These are phyloP conservation scores for Tetracladium maxilliforme DNA, from an alignment of 2,329 filamentous ascomycete species.

Conservation along the genomic window DNA sequence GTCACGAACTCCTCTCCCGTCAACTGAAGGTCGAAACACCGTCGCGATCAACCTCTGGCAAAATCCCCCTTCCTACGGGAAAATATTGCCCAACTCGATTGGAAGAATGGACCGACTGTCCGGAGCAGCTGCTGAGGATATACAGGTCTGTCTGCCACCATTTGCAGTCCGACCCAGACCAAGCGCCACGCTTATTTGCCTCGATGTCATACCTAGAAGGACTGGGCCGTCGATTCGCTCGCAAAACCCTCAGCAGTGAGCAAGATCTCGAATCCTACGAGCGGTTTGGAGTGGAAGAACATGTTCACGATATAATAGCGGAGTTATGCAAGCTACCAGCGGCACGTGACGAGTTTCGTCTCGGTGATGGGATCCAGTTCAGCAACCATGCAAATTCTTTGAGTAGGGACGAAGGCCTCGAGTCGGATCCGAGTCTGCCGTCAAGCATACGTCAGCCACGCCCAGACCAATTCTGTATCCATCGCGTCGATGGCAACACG, in stretches of 20 bases:
- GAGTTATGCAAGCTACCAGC: conserved; percentile 12
- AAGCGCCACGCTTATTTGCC: too few species aligned
- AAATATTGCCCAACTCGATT: too few species aligned
- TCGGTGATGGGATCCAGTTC: conserved; percentile 9
- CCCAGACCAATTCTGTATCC: conserved; percentile 9
- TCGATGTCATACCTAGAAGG: conserved; percentile 10
- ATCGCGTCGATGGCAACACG: conserved; percentile 7
- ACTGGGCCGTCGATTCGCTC: conserved; percentile 6
- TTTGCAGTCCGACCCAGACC: too few species aligned
- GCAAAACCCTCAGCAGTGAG: conserved; percentile 12
- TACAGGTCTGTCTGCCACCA: too few species aligned
- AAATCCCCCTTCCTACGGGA: too few species aligned
- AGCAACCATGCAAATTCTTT: conserved; percentile 10
- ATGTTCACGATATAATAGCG: conserved; percentile 12
- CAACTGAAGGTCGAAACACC: too few species aligned
- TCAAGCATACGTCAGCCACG: conserved; percentile 5
- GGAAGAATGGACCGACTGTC: too few species aligned
- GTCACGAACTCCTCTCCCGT: too few species aligned
- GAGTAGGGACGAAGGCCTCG: conserved; percentile 9
- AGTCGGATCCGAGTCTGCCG: too few species aligned
- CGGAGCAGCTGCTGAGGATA: too few species aligned
- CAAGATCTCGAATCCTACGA: conserved; percentile 14
- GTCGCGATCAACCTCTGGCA: too few species aligned
- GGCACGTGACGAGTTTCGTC: conserved; percentile 10
- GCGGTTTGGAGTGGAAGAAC: conserved; percentile 12